phyloP scores from a whole-genome alignment of 192 early-diverging fungal species.

The Gryganskiella cystojenkinii region DNA sequence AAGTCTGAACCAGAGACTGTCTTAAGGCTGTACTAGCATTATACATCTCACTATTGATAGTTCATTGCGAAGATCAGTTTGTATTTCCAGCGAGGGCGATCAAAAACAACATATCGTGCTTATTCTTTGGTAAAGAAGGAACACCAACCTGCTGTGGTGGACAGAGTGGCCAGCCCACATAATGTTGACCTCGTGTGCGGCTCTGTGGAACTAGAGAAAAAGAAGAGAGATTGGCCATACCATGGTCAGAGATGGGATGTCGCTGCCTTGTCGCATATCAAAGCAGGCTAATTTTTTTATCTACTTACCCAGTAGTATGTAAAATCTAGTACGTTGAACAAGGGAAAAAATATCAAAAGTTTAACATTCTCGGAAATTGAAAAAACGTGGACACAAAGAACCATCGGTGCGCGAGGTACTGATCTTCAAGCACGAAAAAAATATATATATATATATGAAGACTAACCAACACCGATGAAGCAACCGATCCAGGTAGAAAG shows the following conservation, averaged over 20 bases:
- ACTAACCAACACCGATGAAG: constrained; percentile 61
- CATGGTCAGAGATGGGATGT: too few relatives aligned
- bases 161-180: constrained; percentile 66
- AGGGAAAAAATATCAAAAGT: too few relatives aligned
- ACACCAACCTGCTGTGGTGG: constrained; percentile 55
- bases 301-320: constrained; percentile 48
- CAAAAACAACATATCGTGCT: too few relatives aligned
- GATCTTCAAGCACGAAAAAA: not conserved
- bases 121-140: not conserved
- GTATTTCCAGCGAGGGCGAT: too few relatives aligned
- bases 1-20: constrained; percentile 61
- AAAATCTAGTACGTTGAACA: constrained; percentile 12
- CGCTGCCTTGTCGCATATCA: too few relatives aligned
- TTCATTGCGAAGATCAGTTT: not conserved
- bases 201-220: constrained; percentile 67
- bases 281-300: too few relatives aligned
- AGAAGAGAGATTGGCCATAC: too few relatives aligned
- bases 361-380: too few relatives aligned
- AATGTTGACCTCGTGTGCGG: constrained; percentile 69
- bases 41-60: constrained; percentile 58
- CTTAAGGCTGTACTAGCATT: constrained; percentile 68
- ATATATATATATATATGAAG: not conserved
- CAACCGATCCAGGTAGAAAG: constrained; percentile 62
- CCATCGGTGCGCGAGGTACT: too few relatives aligned
- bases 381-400: too few relatives aligned